Conservation (phyloP, 345 rosid genomes). For the Acer saccharum region DNA sequence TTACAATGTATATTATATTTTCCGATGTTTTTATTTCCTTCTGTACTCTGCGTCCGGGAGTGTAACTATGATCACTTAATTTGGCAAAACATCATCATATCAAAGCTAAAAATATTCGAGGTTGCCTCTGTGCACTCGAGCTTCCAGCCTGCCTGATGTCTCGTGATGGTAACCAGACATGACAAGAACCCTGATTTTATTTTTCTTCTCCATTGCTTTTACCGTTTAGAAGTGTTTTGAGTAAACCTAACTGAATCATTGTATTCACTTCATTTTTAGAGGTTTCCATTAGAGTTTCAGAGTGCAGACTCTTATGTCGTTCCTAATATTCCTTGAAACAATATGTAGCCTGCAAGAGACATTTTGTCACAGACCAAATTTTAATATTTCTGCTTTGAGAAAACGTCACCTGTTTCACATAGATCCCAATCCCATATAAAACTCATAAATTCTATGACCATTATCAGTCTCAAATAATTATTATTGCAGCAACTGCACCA, state of each 20-base stretch:
- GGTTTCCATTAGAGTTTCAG: neutral
- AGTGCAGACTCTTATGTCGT: neutral
- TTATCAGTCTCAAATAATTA: neutral
- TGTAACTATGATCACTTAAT: neutral
- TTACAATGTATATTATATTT: neutral
- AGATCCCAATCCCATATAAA: neutral
- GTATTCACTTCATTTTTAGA: neutral
- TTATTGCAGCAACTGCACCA: neutral
- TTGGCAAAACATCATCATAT: neutral
- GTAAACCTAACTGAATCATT: neutral
- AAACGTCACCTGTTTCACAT: neutral
- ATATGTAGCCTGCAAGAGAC: neutral
- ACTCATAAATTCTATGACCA: neutral
- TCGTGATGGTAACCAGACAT: too few species aligned
- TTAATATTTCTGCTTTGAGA: neutral
- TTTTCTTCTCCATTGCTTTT: too few species aligned
- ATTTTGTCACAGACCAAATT: too few species aligned
- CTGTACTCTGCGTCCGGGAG: neutral
- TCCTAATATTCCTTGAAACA: neutral
- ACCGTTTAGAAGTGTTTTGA: too few species aligned
- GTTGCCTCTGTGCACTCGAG: neutral
- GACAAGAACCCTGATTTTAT: too few species aligned
- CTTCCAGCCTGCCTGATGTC: neutral
- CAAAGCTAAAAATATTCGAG: neutral
- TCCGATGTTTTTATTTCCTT: conserved; percentile 1